Base-by-base conservation (phyloP, 306 rosid genomes). In the Sicyos edulis region DNA sequence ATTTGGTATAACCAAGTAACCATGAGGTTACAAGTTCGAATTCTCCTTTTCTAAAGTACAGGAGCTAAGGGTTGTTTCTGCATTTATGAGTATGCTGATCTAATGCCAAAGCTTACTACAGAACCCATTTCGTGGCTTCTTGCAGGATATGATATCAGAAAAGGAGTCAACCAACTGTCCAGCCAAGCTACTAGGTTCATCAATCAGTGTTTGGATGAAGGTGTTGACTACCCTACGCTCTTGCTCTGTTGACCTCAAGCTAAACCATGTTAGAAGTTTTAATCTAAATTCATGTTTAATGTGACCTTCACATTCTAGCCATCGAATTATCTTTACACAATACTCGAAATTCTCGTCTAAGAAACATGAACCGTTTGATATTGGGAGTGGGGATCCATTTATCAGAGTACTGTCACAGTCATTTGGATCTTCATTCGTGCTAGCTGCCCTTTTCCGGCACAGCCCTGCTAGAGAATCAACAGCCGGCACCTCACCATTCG, bases 181-280 rank as follows among this genome's bases (percentile, higher is more conserved):
- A 47, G 99, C 99, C 89, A 95, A 85, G 85, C 97, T 91, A 84
- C 88, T 85, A 7, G 95, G 99, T 82, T 95, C 99, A 83, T 95
- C 97, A 0, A 79, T 89, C 85, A 95, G 85, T 58, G 99, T 91
- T 75, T 95, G 99, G 81, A 95, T 95, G 77, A 89, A 95, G 58
- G 99, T 95, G 77, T 89, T 91, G 47, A 95, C 97, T 89, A 95
- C 97, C 85, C 99, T 83, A 52, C 97, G 97, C 74, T 95, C 96
- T 85, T 95, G 99, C 73, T 95, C 99, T 3, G 97, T 86, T 32
- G 97, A 86, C 82, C 99, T 91, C 91, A 95, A 87, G 84, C 99
- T 95, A 83, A 95, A 95, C 99, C 96, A 95, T 63, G 99, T 95
- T 80, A 95, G 88, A 85, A 95, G 86, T 77, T 91, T 95, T 96